Percentiles rank a stretch among this genome's conserved stretches.
phyloP scores from a whole-genome alignment of 1,284 basidiomycete species.

The Xerocomus nothofagi region DNA sequence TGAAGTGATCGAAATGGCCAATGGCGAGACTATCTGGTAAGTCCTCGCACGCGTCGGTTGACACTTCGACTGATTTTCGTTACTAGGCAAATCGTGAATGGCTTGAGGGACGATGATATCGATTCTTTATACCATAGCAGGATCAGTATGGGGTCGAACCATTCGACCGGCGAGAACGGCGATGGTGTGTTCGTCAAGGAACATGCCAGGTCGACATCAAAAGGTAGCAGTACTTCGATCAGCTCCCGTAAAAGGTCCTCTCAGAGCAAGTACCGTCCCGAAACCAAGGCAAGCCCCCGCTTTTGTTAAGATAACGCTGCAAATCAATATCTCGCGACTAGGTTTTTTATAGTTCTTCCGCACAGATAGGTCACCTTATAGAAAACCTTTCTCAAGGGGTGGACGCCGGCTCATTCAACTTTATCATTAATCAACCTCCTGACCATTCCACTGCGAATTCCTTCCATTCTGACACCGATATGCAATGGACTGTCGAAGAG shows the following conservation, averaged over 20 bases:
- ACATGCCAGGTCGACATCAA: conserved; percentile 64
- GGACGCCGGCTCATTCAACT: conserved; percentile 80
- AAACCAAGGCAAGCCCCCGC: conserved; percentile 66
- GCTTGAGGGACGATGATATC: conserved; percentile 72
- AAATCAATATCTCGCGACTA: conserved; percentile 33
- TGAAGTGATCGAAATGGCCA: conserved; percentile 77
- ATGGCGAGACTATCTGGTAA: conserved; percentile 81
- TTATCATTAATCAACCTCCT: conserved; percentile 43
- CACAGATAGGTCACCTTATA: conserved; percentile 77
- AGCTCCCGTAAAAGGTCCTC: conserved; percentile 56
- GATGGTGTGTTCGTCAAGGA: conserved; percentile 71
- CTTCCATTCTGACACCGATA: conserved; percentile 58
- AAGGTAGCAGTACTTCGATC: conserved; percentile 60
- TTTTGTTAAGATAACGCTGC: conserved; percentile 17
- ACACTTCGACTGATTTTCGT: conserved; percentile 6
- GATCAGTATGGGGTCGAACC: conserved; percentile 72
- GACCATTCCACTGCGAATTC: conserved; percentile 61
- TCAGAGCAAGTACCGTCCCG: conserved; percentile 59
- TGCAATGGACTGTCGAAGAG: conserved; percentile 72
- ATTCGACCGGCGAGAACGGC: conserved; percentile 54
- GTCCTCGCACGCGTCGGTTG: conserved; percentile 23
- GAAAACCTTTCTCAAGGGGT: conserved; percentile 75
- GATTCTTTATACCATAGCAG: conserved; percentile 67
- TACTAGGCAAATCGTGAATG: conserved; percentile 78
- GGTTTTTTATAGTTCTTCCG: conserved; percentile 78